Base-by-base conservation (phyloP, 164 flowering plant species). In the Nelumbo lutea region DNA sequence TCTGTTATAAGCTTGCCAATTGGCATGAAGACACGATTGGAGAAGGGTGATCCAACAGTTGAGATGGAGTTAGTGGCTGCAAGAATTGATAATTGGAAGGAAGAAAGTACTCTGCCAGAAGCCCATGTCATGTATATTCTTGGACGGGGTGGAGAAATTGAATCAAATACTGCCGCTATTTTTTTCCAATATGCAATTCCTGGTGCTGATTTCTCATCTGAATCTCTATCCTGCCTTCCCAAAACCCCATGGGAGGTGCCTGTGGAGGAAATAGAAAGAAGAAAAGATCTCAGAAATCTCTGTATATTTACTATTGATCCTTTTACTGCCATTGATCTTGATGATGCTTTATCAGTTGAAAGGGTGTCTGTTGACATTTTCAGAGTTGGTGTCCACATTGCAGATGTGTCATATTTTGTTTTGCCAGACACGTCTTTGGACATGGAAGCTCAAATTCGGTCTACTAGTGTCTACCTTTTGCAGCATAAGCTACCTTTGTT, bases 301-400 rank as follows among this genome's bases (percentile, higher is more conserved):
- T 96, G 99, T 72, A 71, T 85, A 68, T 89, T 92, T 80, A 90
- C 98, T 39, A 88, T 96, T 70, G 98, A 96, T 68, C 95, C 98
- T 74, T 69, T 91, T 14, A 83, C 86, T 60, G 90, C 96, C 41
- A 77, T 88, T 69, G 98, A 90, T 78, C 87, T 92, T 68, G 99
- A 96, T 83, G 99, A 93, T 84, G 98, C 98, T 48, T 72, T 96
- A 27, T 96, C 99, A n/a, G 72, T 88, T 80, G 86, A 91, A 74
- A 83, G 42, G 64, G 47, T 87, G 56, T 70, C 96, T 2, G 78
- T 76, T 71, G 86, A 81, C 55, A 73, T 71, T 69, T 80, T 69
- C 56, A 86, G 93, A 77, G 85, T 92, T 8, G 98, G 99, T 60
- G 87, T 92, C 50, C 99, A 96, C 79, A 86, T 96, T 78, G 86